Conservation (phyloP, 306 rosid genomes). For the Pterocarpus santalinus region DNA sequence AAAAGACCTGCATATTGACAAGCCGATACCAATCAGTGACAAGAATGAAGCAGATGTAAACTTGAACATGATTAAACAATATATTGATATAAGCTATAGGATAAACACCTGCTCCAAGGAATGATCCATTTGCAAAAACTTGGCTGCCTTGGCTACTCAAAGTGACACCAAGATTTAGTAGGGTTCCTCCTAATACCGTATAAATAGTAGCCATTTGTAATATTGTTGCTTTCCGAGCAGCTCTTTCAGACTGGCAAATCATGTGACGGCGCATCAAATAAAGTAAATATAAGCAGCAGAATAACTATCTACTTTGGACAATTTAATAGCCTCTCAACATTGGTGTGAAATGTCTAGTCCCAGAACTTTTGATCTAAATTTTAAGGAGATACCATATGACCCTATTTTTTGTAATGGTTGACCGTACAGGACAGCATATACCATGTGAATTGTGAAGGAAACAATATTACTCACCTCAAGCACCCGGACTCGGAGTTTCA, state of each 20-base stretch:
- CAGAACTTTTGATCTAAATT: too few species aligned
- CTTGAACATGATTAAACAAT: slow-evolving; percentile 6
- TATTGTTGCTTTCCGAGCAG: slow-evolving; percentile 83
- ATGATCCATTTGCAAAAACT: slow-evolving; percentile 81
- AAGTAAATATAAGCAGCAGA: not conserved
- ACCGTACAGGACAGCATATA: too few species aligned
- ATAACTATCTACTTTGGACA: not conserved
- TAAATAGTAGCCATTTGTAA: slow-evolving; percentile 90
- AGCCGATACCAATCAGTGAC: slow-evolving; percentile 21
- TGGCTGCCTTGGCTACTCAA: slow-evolving; percentile 78
- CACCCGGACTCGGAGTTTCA: slow-evolving; percentile 94
- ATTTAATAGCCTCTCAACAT: too few species aligned
- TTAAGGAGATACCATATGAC: too few species aligned
- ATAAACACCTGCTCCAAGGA: slow-evolving; percentile 79
- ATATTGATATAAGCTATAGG: not conserved
- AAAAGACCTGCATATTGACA: slow-evolving; percentile 69
- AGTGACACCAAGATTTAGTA: slow-evolving; percentile 83
- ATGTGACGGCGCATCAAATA: not conserved
- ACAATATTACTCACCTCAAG: slow-evolving; percentile 68
- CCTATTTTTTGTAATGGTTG: too few species aligned
- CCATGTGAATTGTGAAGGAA: not conserved
- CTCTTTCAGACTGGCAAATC: slow-evolving; percentile 84
- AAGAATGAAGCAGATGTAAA: not conserved
- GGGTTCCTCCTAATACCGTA: slow-evolving; percentile 83
- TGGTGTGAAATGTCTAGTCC: too few species aligned